Percentiles rank a stretch among this genome's conserved stretches.
phyloP scores from a whole-genome alignment of 148 eudicot genomes.

The Cornus florida region DNA sequence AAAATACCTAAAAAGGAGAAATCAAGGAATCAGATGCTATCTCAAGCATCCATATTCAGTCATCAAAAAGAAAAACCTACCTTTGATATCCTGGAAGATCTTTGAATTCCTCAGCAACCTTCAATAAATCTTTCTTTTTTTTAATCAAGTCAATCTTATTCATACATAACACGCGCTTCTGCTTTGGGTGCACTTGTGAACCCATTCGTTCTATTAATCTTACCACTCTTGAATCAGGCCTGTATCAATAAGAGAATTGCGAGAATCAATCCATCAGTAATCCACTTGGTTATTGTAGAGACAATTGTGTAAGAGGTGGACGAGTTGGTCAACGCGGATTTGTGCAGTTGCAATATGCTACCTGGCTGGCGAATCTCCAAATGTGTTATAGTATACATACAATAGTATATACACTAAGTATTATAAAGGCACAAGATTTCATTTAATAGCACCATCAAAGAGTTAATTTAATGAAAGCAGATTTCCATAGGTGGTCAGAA shows the following conservation, averaged over 20 bases:
- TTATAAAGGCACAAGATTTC: background rate
- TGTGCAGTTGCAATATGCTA: no score
- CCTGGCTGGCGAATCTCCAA: background rate
- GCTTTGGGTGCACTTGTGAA: conserved; percentile 50
- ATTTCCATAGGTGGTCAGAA: background rate
- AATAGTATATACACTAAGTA: background rate
- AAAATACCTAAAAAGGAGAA: conserved; percentile 52
- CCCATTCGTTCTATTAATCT: conserved; percentile 82
- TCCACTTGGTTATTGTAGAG: background rate
- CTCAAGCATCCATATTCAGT: background rate
- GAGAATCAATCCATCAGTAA: background rate
- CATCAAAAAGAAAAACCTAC: conserved; percentile 30
- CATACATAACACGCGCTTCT: conserved; percentile 87
- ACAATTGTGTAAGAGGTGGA: no score
- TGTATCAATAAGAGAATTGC: conserved; percentile 22
- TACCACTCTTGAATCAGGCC: conserved; percentile 90
- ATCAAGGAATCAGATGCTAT: conserved; percentile 7
- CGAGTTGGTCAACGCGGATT: no score
- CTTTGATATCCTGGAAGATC: conserved; percentile 80
- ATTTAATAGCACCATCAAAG: background rate
- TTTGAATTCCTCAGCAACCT: conserved; percentile 76
- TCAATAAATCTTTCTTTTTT: conserved; percentile 81
- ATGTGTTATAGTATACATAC: background rate
- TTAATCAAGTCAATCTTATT: conserved; percentile 91
- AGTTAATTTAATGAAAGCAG: background rate